Conservation (phyloP, 129 eudicot species). For the Kitagawia praeruptora region DNA sequence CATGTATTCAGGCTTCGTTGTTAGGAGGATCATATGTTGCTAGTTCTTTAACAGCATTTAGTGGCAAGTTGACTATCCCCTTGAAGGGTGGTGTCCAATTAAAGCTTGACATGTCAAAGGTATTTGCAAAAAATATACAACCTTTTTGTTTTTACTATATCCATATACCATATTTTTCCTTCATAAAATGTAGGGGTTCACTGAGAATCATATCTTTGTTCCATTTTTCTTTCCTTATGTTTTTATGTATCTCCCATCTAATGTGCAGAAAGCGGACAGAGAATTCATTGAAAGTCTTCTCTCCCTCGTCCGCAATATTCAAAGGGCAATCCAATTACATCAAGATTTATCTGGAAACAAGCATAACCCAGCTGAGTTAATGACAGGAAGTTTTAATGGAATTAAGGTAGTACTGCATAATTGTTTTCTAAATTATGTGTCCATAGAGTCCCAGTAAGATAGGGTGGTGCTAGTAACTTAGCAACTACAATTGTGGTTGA, state of each 20-base stretch:
- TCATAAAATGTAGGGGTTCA: neutral
- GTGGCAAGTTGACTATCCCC: slow-evolving; percentile 59
- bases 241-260: neutral
- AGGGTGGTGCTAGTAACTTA: neutral
- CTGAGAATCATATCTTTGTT: neutral
- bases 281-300: slow-evolving; percentile 46
- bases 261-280: slow-evolving; percentile 63
- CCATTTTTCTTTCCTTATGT: neutral
- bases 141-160: slow-evolving; percentile 3
- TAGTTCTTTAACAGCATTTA: slow-evolving; percentile 26
- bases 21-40: slow-evolving; percentile 75
- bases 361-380: slow-evolving; percentile 40
- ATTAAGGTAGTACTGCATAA: slow-evolving; percentile 42
- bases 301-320: slow-evolving; percentile 41
- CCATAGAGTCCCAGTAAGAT: neutral
- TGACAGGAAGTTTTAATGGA: slow-evolving; percentile 71
- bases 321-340: slow-evolving; percentile 42
- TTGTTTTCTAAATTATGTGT: neutral
- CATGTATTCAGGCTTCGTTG: slow-evolving; percentile 50
- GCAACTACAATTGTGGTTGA: neutral
- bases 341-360: slow-evolving; percentile 34
- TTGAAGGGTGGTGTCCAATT: slow-evolving; percentile 40
- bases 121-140: slow-evolving; percentile 7
- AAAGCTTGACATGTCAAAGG: slow-evolving; percentile 80
- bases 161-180: neutral